These are phyloP conservation scores for Russula brevipes DNA, from an alignment of 768 basidiomycete species.

Conservation along the genomic window DNA sequence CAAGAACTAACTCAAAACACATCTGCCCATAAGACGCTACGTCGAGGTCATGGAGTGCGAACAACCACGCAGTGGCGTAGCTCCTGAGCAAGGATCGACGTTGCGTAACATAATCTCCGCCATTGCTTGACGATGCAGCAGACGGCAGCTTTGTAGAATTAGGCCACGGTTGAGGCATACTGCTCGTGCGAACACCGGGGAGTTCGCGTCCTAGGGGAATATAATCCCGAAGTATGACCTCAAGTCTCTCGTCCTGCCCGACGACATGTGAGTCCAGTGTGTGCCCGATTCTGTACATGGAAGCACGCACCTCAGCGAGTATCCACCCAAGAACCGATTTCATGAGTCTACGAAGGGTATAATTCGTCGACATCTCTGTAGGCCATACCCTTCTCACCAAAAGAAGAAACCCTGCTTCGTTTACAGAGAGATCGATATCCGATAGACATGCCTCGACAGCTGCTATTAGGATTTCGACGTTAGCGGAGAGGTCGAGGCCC, in stretches of 20 bases:
- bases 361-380: conserved; percentile 64
- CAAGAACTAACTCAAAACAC: conserved; percentile 50
- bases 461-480: conserved; percentile 67
- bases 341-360: conserved; percentile 58
- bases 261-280: not conserved
- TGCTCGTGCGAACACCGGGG: conserved; percentile 56
- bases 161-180: conserved; percentile 54
- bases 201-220: conserved; percentile 51
- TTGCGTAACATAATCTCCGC: conserved; percentile 64
- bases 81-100: conserved; percentile 48
- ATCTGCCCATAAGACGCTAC: conserved; percentile 45
- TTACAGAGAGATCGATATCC: conserved; percentile 66
- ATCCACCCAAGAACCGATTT: conserved; percentile 63
- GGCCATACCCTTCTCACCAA: conserved; percentile 71
- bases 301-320: conserved; percentile 53
- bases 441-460: conserved; percentile 66
- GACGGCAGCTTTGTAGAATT: conserved; percentile 32
- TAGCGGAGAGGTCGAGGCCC: conserved; percentile 63
- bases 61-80: conserved; percentile 65
- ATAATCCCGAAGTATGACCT: conserved; percentile 62
- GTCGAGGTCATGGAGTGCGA: conserved; percentile 61
- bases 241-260: conserved; percentile 58
- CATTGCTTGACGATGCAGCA: conserved; percentile 47
- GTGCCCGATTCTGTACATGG: not conserved
- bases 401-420: conserved; percentile 68